phyloP scores from a whole-genome alignment of 106 monocot genomes.

The Allium cepa region DNA sequence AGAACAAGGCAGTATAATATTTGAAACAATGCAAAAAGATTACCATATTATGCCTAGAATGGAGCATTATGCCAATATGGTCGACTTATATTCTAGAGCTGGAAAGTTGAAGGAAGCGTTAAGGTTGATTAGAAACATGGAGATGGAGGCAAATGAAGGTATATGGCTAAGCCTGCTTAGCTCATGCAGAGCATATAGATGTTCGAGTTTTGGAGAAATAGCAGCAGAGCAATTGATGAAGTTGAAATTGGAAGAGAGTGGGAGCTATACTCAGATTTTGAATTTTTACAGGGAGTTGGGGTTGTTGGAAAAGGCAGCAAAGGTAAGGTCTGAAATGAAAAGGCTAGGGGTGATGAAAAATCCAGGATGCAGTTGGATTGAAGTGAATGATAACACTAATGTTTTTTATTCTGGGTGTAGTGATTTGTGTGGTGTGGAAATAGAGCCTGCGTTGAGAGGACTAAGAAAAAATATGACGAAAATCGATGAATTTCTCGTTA shows the following conservation, averaged over 20 bases:
- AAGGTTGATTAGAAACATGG: constrained; percentile 18
- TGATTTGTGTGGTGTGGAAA: constrained; percentile 9
- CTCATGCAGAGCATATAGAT: constrained; percentile 23
- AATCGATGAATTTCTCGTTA: neutral
- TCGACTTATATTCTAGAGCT: constrained; percentile 36
- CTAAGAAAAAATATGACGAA: constrained; percentile 28
- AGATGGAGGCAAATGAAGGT: constrained; percentile 11
- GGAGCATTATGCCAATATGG: constrained; percentile 39
- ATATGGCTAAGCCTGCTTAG: constrained; percentile 36
- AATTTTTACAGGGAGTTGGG: constrained; percentile 38
- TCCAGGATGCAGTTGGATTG: constrained; percentile 66
- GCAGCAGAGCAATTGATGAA: constrained; percentile 21
- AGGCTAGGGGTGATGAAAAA: constrained; percentile 27
- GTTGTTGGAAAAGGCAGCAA: constrained; percentile 27
- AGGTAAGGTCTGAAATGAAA: constrained; percentile 28
- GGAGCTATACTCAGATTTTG: constrained; percentile 29
- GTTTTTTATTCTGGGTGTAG: constrained; percentile 42
- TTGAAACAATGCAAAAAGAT: constrained; percentile 18
- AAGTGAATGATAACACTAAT: constrained; percentile 21
- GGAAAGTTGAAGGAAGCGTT: constrained; percentile 38
- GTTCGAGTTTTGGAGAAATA: constrained; percentile 22
- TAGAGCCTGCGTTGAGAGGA: constrained; percentile 15
- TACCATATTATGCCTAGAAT: constrained; percentile 26
- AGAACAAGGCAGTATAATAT: constrained; percentile 31
- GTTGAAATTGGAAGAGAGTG: constrained; percentile 16